A percentile compares a stretch with the other conserved stretches of the same genome.
Evolutionary conservation across 1,284 basidiomycete species (phyloP).

Genomic region (Schizophyllum amplum): DNA sequence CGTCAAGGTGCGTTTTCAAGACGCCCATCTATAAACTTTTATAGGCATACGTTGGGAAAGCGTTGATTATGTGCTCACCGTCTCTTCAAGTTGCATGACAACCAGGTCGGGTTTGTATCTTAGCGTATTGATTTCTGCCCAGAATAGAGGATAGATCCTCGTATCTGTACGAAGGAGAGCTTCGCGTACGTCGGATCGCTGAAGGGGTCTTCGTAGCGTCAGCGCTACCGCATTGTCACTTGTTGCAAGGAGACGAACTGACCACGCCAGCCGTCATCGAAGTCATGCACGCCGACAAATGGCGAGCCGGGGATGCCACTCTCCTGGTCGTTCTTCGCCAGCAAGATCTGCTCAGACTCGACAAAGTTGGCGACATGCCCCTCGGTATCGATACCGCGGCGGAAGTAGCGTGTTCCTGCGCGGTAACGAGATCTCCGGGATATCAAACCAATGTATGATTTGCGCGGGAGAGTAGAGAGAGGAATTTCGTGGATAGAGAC

Average conservation of each 20-base stretch:
- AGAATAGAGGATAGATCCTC: conserved; percentile 95
- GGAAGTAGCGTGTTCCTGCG: conserved; percentile 96
- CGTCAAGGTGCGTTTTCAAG: conserved; percentile 69
- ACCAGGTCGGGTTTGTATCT: conserved; percentile 96
- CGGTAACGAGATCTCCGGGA: conserved; percentile 90
- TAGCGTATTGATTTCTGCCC: conserved; percentile 96
- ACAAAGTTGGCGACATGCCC: conserved; percentile 89
- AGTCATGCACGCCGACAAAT: background rate
- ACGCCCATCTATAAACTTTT: conserved; percentile 50
- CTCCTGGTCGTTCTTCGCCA: conserved; percentile 54
- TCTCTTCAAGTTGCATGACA: conserved; percentile 88
- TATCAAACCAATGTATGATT: conserved; percentile 78
- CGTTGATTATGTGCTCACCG: conserved; percentile 37
- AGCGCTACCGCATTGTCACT: background rate
- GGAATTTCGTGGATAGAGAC: conserved; percentile 78
- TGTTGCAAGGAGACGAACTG: too few relatives aligned
- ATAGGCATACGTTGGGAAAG: conserved; percentile 5
- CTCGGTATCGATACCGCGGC: conserved; percentile 83
- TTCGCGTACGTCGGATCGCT: conserved; percentile 25
- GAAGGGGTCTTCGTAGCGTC: background rate
- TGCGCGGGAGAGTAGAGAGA: conserved; percentile 65
- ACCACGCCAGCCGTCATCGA: background rate
- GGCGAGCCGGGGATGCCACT: conserved; percentile 18
- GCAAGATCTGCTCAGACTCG: conserved; percentile 90
- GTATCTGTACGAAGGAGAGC: conserved; percentile 86